A percentile compares a stretch with the other conserved stretches of the same genome.
These are phyloP conservation scores for Magnusiomyces fungicola DNA, from an alignment of 1,139 yeast genomes.

Conservation along the genomic window DNA sequence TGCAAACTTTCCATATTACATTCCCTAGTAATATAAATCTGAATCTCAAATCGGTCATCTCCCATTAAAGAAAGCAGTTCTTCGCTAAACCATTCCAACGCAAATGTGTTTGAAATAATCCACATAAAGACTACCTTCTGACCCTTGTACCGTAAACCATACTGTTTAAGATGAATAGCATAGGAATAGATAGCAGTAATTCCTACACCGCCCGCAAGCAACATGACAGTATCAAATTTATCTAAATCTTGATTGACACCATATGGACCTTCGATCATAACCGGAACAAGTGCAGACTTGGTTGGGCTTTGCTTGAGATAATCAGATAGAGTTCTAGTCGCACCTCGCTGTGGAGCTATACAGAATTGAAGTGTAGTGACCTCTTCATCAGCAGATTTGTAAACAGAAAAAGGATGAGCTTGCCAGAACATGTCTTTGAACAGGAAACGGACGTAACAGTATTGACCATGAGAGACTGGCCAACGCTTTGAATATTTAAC, in stretches of 20 bases:
- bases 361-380: conserved; percentile 25
- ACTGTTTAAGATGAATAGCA: conserved; percentile 16
- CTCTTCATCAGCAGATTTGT: conserved; percentile 19
- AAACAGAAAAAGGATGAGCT: conserved; percentile 63
- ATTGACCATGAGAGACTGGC: conserved; percentile 49
- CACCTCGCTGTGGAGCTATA: conserved; percentile 31
- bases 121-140: conserved; percentile 42
- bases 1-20: background rate
- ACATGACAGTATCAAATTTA: conserved; percentile 43
- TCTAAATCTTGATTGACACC: conserved; percentile 44
- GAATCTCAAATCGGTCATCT: conserved; percentile 14
- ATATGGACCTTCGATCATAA: conserved; percentile 54
- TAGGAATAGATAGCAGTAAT: conserved; percentile 43
- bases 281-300: conserved; percentile 25
- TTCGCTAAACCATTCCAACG: conserved; percentile 42
- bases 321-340: conserved; percentile 22
- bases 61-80: conserved; percentile 16
- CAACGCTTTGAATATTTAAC: conserved; percentile 30
- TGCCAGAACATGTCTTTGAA: conserved; percentile 40
- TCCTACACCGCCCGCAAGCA: conserved; percentile 64
- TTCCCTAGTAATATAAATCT: conserved; percentile 17
- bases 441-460: conserved; percentile 50
- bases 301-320: conserved; percentile 16
- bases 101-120: conserved; percentile 43
- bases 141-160: conserved; percentile 4